Evolutionary conservation across 2,329 filamentous ascomycete species (phyloP).

Genomic region (Microcyclosporella mali): DNA sequence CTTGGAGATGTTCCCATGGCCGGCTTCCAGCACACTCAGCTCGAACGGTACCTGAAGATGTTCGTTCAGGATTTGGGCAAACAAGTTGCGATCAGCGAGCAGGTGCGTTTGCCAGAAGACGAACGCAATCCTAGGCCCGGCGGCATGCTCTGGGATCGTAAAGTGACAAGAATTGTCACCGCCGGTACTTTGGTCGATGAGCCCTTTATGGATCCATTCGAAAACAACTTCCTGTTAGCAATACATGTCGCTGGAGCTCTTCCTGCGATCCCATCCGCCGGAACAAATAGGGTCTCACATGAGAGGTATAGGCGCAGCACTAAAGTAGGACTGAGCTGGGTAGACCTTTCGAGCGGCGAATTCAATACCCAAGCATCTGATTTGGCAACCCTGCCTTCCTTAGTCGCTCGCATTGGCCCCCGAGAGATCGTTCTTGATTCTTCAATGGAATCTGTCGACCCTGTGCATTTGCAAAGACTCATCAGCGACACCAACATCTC

Average conservation of each 20-base stretch:
- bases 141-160: conserved; percentile 76
- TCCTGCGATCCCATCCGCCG: conserved; percentile 1
- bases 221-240: conserved; percentile 87
- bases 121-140: conserved; percentile 67
- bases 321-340: conserved; percentile 75
- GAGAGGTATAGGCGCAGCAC: conserved; percentile 32
- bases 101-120: conserved; percentile 55
- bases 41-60: conserved; percentile 87
- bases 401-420: conserved; percentile 74
- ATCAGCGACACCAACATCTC: conserved; percentile 51
- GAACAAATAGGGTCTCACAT: conserved; percentile 20
- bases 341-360: conserved; percentile 89
- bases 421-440: conserved; percentile 74
- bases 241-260: conserved; percentile 53
- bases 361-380: conserved; percentile 80
- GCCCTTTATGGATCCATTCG: conserved; percentile 89
- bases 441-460: conserved; percentile 44
- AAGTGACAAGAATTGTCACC: conserved; percentile 80
- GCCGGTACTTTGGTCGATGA: conserved; percentile 95
- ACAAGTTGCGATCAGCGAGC: conserved; percentile 90
- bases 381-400: conserved; percentile 66
- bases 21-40: conserved; percentile 87
- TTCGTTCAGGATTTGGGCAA: conserved; percentile 85
- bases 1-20: conserved; percentile 82
- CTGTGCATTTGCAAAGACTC: conserved; percentile 20